Percentiles rank a stretch among this genome's conserved stretches.
Evolutionary conservation across 306 rosid genomes (phyloP).

Genomic region (Delonix regia): DNA sequence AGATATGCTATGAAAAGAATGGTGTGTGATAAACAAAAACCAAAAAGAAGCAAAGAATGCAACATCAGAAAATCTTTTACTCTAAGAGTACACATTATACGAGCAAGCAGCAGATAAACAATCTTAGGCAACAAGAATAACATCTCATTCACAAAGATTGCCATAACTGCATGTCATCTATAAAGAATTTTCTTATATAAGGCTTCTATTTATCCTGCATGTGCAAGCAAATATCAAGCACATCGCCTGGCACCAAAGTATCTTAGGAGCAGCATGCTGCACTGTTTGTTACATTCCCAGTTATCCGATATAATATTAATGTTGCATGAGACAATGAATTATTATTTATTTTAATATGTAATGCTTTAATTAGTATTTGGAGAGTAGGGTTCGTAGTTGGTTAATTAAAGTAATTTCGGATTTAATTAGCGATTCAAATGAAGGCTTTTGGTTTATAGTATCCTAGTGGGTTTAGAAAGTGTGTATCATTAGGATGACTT

Average conservation of each 20-base stretch:
- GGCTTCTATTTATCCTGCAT: too few relatives aligned
- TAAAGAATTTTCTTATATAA: too few relatives aligned
- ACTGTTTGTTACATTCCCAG: not conserved
- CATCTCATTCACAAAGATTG: not conserved
- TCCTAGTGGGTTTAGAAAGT: too few relatives aligned
- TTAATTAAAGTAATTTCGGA: not conserved
- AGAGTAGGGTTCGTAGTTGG: not conserved
- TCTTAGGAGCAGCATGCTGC: not conserved
- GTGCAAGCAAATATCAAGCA: slow-evolving; percentile 13
- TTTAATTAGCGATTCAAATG: not conserved
- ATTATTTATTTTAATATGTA: not conserved
- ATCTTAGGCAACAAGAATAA: not conserved
- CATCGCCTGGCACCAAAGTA: not conserved
- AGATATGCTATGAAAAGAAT: not conserved
- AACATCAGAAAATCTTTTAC: not conserved
- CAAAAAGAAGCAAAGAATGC: slow-evolving; percentile 2
- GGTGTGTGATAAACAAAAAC: not conserved
- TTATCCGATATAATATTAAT: not conserved
- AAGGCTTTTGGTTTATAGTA: not conserved
- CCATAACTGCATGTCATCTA: too few relatives aligned
- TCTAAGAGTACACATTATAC: slow-evolving; percentile 9
- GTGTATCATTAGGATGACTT: too few relatives aligned
- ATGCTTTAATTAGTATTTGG: not conserved
- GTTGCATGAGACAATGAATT: not conserved
- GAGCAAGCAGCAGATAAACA: not conserved